Conservation (phyloP, 257 asterid genomes). For the Petunia axillaris region DNA sequence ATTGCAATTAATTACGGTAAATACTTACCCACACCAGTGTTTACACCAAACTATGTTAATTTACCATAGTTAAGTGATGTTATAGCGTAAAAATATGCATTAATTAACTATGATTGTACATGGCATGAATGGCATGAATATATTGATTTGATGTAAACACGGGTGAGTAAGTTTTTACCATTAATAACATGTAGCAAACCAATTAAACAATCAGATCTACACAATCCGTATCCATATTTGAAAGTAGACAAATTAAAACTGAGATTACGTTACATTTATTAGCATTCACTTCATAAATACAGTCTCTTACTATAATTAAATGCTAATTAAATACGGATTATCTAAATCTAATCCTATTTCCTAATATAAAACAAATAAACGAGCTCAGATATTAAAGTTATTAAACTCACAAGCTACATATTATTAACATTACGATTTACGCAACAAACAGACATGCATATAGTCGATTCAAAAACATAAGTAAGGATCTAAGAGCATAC, state of each 20-base stretch:
- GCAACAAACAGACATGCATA: slow-evolving; percentile 6
- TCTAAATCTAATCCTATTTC: background rate
- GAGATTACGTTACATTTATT: background rate
- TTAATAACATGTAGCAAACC: background rate
- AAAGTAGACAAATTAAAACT: background rate
- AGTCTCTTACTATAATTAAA: background rate
- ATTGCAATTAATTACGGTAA: too few species aligned
- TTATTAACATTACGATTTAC: background rate
- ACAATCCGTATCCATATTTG: background rate
- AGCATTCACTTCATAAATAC: slow-evolving; percentile 11
- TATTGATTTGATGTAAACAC: too few species aligned
- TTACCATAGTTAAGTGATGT: too few species aligned
- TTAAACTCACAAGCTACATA: background rate
- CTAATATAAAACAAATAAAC: background rate
- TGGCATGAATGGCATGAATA: too few species aligned
- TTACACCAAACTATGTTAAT: too few species aligned
- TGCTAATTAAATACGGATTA: background rate
- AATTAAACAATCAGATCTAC: slow-evolving; percentile 1
- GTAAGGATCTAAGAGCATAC: slow-evolving; percentile 55
- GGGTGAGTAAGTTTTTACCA: background rate
- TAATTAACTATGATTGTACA: too few species aligned
- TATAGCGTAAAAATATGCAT: too few species aligned
- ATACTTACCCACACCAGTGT: too few species aligned
- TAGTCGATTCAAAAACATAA: background rate
- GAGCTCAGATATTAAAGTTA: background rate